A percentile compares a stretch with the other conserved stretches of the same genome.
Evolutionary conservation across 23 red algal genomes (phyloP).

Genomic region (Agarophyton chilense): DNA sequence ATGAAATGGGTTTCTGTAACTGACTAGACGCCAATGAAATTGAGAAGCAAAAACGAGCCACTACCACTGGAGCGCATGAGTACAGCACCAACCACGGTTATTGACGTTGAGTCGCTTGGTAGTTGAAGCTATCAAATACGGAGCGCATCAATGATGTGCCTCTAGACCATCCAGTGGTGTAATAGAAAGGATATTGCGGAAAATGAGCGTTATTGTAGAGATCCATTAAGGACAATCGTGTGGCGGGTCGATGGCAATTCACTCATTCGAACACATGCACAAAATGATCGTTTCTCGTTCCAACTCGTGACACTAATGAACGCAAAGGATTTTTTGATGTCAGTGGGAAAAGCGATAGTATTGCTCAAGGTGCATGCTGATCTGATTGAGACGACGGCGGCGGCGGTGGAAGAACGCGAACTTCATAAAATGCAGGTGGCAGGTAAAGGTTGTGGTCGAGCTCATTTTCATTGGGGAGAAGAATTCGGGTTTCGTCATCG

Average conservation of each 20-base stretch:
- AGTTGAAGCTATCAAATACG: neutral
- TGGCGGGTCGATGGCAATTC: neutral
- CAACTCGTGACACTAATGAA: neutral
- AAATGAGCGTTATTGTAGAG: neutral
- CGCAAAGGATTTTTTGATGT: neutral
- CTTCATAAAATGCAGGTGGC: slow-evolving; percentile 16
- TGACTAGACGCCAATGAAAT: neutral
- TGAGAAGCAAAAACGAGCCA: neutral
- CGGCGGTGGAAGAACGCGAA: neutral
- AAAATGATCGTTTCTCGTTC: neutral
- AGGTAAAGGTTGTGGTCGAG: neutral
- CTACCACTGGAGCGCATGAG: neutral
- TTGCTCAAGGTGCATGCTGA: neutral
- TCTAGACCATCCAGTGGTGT: neutral
- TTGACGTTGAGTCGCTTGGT: neutral
- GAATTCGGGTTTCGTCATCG: neutral
- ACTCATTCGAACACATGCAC: neutral
- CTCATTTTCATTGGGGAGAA: neutral
- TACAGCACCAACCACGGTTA: neutral
- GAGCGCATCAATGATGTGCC: neutral
- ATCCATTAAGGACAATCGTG: neutral
- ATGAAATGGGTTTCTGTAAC: neutral
- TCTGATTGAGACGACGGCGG: slow-evolving; percentile 1
- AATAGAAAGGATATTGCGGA: neutral
- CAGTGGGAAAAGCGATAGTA: neutral